Base-by-base conservation (phyloP, 176 grass and related monocot genomes). In the Aegilops speltoides region DNA sequence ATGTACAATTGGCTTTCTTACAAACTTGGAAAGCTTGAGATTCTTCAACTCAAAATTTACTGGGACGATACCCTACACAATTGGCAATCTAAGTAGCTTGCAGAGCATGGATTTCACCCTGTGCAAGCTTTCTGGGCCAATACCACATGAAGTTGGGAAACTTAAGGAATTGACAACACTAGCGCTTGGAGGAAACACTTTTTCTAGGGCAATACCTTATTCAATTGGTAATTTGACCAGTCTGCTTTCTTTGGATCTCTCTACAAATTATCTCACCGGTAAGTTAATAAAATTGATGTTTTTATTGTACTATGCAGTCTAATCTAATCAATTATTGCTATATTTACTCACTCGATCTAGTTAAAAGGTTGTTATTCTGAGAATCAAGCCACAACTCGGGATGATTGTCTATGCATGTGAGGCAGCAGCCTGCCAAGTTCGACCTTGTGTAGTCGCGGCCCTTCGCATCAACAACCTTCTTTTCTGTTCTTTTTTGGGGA, bases 161-260 rank as follows among this genome's bases (percentile, higher is more conserved):
- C 66, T 69, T 20, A 69, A 69, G 66, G 66, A 34, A 16, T 69
- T 69, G 28, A 36, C 8, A 22, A 3, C 16, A 9, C 46, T 50
- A 50, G 14, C 14, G 46, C 65, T 68, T 68, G 29, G 65, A 33
- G 14, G 15, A 68, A 68, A 68, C 8, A 68, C 31, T 8, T 9
- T 33, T 68, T 33, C 68, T 8, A 62, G 76, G 1, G 32, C 2
- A 20, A 80, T 88, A 81, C 85, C 89, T 29, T 26, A n/a, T 81
- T 88, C 85, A 25, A 70, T 88, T 60, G 61, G n/a, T 36, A 88
- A 88, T 69, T 68, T 91, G 48, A 85, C 78, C 25, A 73, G 23
- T 50, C 11, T 92, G 71, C 22, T 10, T 56, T 2, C 0, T 8
- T 70, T 91, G 50, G 5, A 62, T 8, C 80, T 91, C 34, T 46